Evolutionary conservation across 257 asterid genomes (phyloP), one percentile per base, ranked within the genome.

Genomic region (Capsicum rhomboideum): DNA sequence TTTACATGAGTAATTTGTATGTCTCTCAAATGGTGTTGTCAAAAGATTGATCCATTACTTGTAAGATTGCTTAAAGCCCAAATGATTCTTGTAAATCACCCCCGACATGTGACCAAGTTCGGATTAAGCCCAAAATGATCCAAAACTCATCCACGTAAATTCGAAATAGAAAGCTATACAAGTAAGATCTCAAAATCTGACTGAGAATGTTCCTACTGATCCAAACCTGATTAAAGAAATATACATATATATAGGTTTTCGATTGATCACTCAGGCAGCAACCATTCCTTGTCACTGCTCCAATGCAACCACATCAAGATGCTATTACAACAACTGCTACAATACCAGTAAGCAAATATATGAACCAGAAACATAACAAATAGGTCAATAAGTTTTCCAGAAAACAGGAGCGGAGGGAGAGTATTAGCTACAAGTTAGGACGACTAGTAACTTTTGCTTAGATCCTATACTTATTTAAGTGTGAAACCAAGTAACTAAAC

Each of bases 231-330:
- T 31, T 4, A 31, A 31, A 31, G 37, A 31, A 31, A 31, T 31
- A 31, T 31, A 31, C 4, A 31, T 31, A 31, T 31, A 31, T 31
- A 31, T 31, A 31, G 37, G 37, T 31, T 31, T 31, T 31, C 4
- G 4, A 31, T 31, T 31, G 37, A 1, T 31, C 37, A 31, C 37
- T 31, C 4, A 31, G 37, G 37, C 28, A 56, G 6, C 28, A 56
- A n/a, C 28, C 64, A 56, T 20, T 56, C 28, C 26, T 56, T 8
- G 26, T 20, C 6, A 13, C 13, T 2, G 1, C 64, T 56, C 64
- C 64, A 84, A 97, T 92, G 91, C 98, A 97, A 82, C 98, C 99
- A 80, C 93, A 92, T 81, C 95, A 97, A 58, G 97, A 92, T 87
- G 93, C 83, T 72, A 97, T 53, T 28, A 93, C 91, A 78, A 95